A percentile compares a stretch with the other conserved stretches of the same genome.
Evolutionary conservation across 306 rosid species (phyloP).

Genomic region (Acacia crassicarpa): DNA sequence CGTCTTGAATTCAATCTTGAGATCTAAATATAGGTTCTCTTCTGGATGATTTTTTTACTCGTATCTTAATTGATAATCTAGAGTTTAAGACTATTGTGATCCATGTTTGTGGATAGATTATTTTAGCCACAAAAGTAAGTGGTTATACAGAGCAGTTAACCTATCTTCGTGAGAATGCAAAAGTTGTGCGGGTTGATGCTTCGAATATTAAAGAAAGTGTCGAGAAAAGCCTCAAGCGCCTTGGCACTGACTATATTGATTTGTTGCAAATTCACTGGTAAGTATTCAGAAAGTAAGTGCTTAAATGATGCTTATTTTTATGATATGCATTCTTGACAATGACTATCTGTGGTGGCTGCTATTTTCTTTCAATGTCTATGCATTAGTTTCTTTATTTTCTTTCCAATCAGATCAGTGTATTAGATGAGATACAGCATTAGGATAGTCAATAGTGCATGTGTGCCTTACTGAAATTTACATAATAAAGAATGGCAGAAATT

Average conservation of each 20-base stretch:
- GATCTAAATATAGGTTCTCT: not conserved
- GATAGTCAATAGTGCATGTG: not conserved
- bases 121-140: constrained; percentile 78
- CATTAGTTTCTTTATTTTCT: not conserved
- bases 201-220: constrained; percentile 86
- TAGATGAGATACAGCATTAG: not conserved
- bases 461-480: not conserved
- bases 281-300: constrained; percentile 29
- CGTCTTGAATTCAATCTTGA: not conserved
- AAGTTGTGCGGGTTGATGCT: constrained; percentile 76
- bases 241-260: constrained; percentile 90
- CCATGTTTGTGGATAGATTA: constrained; percentile 46
- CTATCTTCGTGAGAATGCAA: constrained; percentile 70
- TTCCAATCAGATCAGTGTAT: not conserved
- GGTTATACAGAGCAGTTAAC: constrained; percentile 74
- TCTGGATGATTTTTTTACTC: too few species aligned
- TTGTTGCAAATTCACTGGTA: constrained; percentile 95
- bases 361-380: not conserved
- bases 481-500: not conserved
- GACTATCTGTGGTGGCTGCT: not conserved
- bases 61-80: not conserved
- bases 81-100: constrained; percentile 23
- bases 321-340: not conserved
- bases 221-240: constrained; percentile 91
- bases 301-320: not conserved